Base-by-base conservation (phyloP, 768 basidiomycete genomes). In the Tricholoma bakamatsutake region DNA sequence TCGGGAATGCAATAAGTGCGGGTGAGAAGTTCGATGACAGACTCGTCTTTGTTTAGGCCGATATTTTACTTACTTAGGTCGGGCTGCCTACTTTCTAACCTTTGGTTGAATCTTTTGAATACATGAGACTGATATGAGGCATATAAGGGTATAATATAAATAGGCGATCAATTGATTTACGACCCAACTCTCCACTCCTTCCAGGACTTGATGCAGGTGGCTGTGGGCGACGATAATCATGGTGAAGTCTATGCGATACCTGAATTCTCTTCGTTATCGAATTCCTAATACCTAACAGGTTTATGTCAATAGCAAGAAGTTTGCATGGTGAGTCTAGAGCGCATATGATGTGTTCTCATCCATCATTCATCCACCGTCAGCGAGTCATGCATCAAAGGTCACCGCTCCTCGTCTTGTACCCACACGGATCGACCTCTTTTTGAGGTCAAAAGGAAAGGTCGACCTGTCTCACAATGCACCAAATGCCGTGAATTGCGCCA, bases 361-460 rank as follows among this genome's bases (percentile, higher is more conserved):
- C 15, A 48, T 56, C 50, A 59, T 34, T 59, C 59, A 35, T 50
- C 18, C 31, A 15, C 34, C 39, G 50, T 18, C 63, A 94, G 93
- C 70, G 89, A 88, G 75, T 87, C 91, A 11, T 97, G 94, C 70
- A 94, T 95, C 67, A 94, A 94, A 72, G 94, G 94, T 0, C 93
- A 97, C 65, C 85, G 94, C 52, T 94, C 93, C 11, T 93, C 92
- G 2, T 83, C 83, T 12, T 97, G 94, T 68, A 80, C 81, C 48
- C 94, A 97, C 66, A 84, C 84, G 30, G 90, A 93, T 62, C 78
- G 94, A 17, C 92, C 93, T 4, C 76, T 97, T n/a, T 93, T 90
- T 59, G 91, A 95, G 68, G 85, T 96, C 56, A 91, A 93, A 78
- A 90, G 88, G 76, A 94, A 96, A 67, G 94, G 94, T 2, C 80